A percentile compares a stretch with the other conserved stretches of the same genome.
These are phyloP conservation scores for Diplotaxis tenuifolia DNA, from an alignment of 345 rosid genomes.

Conservation along the genomic window DNA sequence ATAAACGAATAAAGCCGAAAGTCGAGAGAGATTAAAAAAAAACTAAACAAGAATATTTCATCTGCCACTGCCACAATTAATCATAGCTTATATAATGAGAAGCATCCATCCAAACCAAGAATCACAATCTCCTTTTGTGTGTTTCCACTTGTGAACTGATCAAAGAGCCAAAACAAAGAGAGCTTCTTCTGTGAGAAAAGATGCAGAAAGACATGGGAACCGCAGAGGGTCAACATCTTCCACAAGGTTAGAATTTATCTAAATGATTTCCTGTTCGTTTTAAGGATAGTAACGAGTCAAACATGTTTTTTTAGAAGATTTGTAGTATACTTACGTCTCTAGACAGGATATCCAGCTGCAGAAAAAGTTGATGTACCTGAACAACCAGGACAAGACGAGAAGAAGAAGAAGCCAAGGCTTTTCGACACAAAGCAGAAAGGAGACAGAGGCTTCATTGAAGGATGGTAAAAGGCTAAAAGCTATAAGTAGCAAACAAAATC, in stretches of 20 bases:
- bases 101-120: conserved; percentile 22
- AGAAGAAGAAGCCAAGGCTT: conserved; percentile 14
- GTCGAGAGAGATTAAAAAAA: background rate
- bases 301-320: background rate
- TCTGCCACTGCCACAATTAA: background rate
- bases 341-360: conserved; percentile 31
- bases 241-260: conserved; percentile 17
- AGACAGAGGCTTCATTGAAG: conserved; percentile 39
- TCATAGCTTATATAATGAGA: conserved; percentile 24
- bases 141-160: background rate
- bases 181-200: background rate
- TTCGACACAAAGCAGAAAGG: conserved; percentile 33
- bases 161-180: conserved; percentile 7
- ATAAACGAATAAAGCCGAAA: conserved; percentile 25
- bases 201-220: conserved; percentile 27
- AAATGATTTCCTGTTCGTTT: background rate
- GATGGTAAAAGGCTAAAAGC: conserved; percentile 27
- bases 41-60: conserved; percentile 1
- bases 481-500: background rate
- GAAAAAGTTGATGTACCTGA: conserved; percentile 6
- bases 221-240: conserved; percentile 25
- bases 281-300: background rate
- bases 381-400: conserved; percentile 6
- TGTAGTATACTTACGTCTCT: conserved; percentile 19
- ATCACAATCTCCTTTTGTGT: conserved; percentile 13